phyloP scores from a whole-genome alignment of 73 alveolate species.

The Uronychia setigera region DNA sequence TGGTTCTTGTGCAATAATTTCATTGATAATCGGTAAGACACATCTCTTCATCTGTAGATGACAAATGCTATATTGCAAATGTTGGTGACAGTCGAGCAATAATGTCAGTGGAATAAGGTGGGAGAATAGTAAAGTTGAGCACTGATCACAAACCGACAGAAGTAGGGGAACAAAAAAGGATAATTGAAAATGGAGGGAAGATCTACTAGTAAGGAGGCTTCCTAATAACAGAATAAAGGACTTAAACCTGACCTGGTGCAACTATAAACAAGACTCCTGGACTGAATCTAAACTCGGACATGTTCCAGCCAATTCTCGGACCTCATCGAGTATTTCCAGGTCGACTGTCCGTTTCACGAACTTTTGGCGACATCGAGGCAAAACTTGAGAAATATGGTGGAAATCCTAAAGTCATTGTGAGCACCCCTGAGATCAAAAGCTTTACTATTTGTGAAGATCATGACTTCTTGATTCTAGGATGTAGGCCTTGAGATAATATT shows the following conservation, averaged over 20 bases:
- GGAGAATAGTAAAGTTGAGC: slow-evolving; percentile 58
- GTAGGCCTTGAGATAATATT: slow-evolving; percentile 13
- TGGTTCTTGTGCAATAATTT: slow-evolving; percentile 84
- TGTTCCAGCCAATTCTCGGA: slow-evolving; percentile 61
- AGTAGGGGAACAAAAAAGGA: slow-evolving; percentile 82
- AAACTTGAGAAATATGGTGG: slow-evolving; percentile 82
- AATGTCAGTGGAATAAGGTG: slow-evolving; percentile 62
- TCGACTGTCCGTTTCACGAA: slow-evolving; percentile 80
- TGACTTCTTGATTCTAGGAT: slow-evolving; percentile 74
- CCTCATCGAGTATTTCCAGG: slow-evolving; percentile 95
- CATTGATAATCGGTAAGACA: slow-evolving; percentile 38
- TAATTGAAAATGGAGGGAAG: slow-evolving; percentile 84
- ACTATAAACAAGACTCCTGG: not conserved
- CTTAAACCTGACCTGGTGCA: not conserved
- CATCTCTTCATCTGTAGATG: slow-evolving; percentile 25
- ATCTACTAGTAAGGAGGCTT: slow-evolving; percentile 53
- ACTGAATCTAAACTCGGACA: not conserved
- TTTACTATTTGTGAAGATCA: slow-evolving; percentile 79
- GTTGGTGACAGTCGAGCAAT: slow-evolving; percentile 78
- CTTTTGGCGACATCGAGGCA: slow-evolving; percentile 88
- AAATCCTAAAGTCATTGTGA: slow-evolving; percentile 75
- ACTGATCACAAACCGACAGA: slow-evolving; percentile 86
- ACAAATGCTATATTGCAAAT: slow-evolving; percentile 60
- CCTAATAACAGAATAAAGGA: slow-evolving; percentile 1
- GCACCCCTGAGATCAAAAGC: slow-evolving; percentile 84